A percentile compares a stretch with the other conserved stretches of the same genome.
Conservation (phyloP, 495 filamentous ascomycete species). For the Penicillium coffeae region DNA sequence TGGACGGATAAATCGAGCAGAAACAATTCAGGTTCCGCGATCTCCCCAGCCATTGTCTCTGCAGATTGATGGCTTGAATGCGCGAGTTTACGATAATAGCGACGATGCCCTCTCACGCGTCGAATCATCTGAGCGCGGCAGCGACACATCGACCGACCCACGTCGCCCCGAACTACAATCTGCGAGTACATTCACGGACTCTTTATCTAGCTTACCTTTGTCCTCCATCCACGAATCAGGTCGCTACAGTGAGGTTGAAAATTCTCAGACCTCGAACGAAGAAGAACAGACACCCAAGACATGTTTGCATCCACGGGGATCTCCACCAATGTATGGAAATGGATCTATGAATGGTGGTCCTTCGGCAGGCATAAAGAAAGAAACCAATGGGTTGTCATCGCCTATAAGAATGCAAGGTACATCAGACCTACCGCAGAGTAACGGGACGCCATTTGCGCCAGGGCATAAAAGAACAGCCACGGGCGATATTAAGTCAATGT, state of each 20-base stretch:
- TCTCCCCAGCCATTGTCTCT: conserved; percentile 18
- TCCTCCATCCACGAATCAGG: conserved; percentile 13
- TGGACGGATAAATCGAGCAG: conserved; percentile 4
- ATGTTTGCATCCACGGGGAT: conserved; percentile 7
- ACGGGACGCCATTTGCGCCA: conserved; percentile 10
- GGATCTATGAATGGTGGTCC: conserved; percentile 7
- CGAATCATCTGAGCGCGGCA: conserved; percentile 24
- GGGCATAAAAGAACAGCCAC: conserved; percentile 62
- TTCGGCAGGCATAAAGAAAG: conserved; percentile 8
- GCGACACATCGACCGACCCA: conserved; percentile 19
- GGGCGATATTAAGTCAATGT: conserved; percentile 55
- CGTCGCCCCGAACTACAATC: conserved; percentile 19
- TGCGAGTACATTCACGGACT: conserved; percentile 18
- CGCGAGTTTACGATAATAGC: conserved; percentile 6
- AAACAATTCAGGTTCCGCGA: conserved; percentile 19
- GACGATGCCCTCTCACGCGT: conserved; percentile 9
- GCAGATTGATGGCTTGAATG: conserved; percentile 22
- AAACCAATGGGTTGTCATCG: conserved; percentile 10
- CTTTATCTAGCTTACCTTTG: conserved; percentile 12
- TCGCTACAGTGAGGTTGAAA: conserved; percentile 9
- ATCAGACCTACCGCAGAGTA: conserved; percentile 7
- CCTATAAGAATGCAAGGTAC: conserved; percentile 6
- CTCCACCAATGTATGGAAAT: conserved; percentile 8
- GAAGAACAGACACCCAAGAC: conserved; percentile 7
- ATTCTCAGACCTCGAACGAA: conserved; percentile 6